These are phyloP conservation scores for Pseudocercospora fijiensis DNA, from an alignment of 2,329 filamentous ascomycete species.

Conservation along the genomic window DNA sequence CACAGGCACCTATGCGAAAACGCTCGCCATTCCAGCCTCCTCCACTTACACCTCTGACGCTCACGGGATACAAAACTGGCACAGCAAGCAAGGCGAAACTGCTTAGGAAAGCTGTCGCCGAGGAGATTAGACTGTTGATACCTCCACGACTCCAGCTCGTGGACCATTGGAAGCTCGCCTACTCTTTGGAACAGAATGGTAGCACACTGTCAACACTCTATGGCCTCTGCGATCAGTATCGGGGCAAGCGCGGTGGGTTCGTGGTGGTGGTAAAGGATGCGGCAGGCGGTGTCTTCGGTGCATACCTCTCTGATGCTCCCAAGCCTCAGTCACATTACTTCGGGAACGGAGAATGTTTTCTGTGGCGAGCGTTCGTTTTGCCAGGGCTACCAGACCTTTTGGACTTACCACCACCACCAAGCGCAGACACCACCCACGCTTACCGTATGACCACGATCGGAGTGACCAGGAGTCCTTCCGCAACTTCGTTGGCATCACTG, in stretches of 20 bases:
- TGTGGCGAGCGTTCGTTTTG: slow-evolving; percentile 74
- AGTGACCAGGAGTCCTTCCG: slow-evolving; percentile 28
- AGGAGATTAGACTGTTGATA: slow-evolving; percentile 87
- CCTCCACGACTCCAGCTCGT: slow-evolving; percentile 83
- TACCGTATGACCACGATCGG: slow-evolving; percentile 61
- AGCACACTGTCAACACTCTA: slow-evolving; percentile 86
- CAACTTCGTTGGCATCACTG: slow-evolving; percentile 32
- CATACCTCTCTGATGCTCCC: slow-evolving; percentile 87
- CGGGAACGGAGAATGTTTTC: slow-evolving; percentile 93
- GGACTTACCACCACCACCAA: slow-evolving; percentile 66
- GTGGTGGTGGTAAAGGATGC: slow-evolving; percentile 83
- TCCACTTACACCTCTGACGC: slow-evolving; percentile 75
- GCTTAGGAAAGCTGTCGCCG: slow-evolving; percentile 71
- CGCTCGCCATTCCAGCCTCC: slow-evolving; percentile 82
- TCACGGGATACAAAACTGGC: slow-evolving; percentile 64
- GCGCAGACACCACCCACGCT: slow-evolving; percentile 62
- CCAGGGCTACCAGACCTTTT: slow-evolving; percentile 55
- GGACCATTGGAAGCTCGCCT: slow-evolving; percentile 82
- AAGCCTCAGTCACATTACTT: slow-evolving; percentile 82
- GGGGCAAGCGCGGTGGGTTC: slow-evolving; percentile 74
- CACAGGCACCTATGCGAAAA: slow-evolving; percentile 53
- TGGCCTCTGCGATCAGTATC: slow-evolving; percentile 68
- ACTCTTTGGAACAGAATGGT: slow-evolving; percentile 89
- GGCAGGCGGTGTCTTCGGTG: slow-evolving; percentile 78
- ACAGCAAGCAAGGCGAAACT: slow-evolving; percentile 64